Evolutionary conservation across 441 rosid species (phyloP).

Genomic region (Erodium trifolium): DNA sequence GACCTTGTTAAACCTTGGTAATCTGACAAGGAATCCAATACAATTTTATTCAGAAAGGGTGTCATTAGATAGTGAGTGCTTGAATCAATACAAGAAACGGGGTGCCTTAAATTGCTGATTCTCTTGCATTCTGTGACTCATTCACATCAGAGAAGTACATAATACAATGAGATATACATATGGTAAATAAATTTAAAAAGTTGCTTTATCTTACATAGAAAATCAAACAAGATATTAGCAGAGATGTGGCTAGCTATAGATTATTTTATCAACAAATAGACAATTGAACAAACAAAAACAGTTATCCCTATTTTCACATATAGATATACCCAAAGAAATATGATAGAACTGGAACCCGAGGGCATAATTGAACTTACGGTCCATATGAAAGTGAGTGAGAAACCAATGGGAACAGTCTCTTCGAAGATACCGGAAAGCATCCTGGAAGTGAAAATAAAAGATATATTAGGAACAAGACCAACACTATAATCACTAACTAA

Average conservation of each 20-base stretch:
- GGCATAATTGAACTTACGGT: slow-evolving; percentile 58
- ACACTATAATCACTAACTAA: neutral
- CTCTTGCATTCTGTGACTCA: neutral
- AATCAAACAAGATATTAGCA: neutral
- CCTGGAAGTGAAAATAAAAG: slow-evolving; percentile 46
- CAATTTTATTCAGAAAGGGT: neutral
- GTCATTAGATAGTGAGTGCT: neutral
- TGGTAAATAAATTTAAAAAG: too few relatives aligned
- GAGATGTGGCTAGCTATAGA: neutral
- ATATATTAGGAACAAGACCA: slow-evolving; percentile 17
- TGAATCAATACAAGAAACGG: neutral
- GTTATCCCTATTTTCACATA: neutral
- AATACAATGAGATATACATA: neutral
- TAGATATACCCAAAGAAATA: neutral
- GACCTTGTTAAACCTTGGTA: slow-evolving; percentile 91
- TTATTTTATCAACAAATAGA: neutral
- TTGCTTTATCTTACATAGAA: neutral
- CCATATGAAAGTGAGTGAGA: slow-evolving; percentile 94
- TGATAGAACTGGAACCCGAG: slow-evolving; percentile 11
- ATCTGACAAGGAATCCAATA: slow-evolving; percentile 42
- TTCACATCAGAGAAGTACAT: neutral
- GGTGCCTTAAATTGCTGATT: neutral
- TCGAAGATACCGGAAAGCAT: slow-evolving; percentile 85
- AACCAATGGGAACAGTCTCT: slow-evolving; percentile 94
- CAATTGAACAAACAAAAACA: neutral